Evolutionary conservation across 2,329 filamentous ascomycete genomes (phyloP), one percentile per base, ranked within the genome.

Genomic region (Claviceps spartinae): DNA sequence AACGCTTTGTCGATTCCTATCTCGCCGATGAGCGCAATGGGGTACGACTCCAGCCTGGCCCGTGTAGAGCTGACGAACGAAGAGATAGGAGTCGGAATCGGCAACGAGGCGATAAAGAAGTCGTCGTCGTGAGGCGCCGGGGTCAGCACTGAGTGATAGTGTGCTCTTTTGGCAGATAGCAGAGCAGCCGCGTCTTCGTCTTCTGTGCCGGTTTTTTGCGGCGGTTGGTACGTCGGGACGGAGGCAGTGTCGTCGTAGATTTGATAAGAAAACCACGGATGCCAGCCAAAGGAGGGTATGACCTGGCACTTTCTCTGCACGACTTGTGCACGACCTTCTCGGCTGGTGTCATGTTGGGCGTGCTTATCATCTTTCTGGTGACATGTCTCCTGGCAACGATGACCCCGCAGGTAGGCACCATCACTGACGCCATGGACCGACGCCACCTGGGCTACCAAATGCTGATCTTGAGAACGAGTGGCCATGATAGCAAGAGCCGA

Each of bases 261-360:
- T 57, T 87, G 82, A 64, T 91, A 74, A 1, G 86, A 85, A 65
- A 90, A 91, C 87, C 87, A 93, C 1, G 87, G 87, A 63, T 93
- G 87, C 85, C 86, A 90, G 20, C 87, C 87, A 67, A 90, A 91
- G n/a, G 82, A 81, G 0, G 87, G 85, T 3, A 91, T 60, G 49
- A 74, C 59, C 22, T 52, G 55, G 54, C 55, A 58, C 38, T 50
- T 43, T 16, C 47, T 44, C 22, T 47, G 47, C 48, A 51, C 54
- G 41, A 24, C 36, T 48, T 7, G 34, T 34, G 30, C 30, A 24
- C 38, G 13, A 7, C 18, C 34, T 24, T 48, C 34, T 40, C n/a
- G 34, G 36, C 14, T 9, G 4, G 9, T 34, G 30, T 34, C 30
- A 11, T 4, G 30, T 16, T 24, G 11, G 30, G 6, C 45, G 9